Evolutionary conservation across 2,329 filamentous ascomycete species (phyloP), one percentile per base, ranked within the genome.

Genomic region (Colletotrichum cordylinicola): DNA sequence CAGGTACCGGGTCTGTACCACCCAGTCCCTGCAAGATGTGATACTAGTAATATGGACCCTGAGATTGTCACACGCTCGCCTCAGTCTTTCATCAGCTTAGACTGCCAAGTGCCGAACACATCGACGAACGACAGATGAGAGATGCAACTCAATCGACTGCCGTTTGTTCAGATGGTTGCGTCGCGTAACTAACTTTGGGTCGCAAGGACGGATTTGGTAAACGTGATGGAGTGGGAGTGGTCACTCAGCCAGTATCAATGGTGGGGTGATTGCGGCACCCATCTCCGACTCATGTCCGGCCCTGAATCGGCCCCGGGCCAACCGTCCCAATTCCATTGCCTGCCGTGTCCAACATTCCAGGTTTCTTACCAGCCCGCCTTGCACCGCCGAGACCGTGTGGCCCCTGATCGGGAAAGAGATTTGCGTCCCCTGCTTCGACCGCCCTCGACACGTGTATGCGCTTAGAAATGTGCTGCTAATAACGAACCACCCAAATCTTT

Each of bases 321-420:
- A 16, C 48, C 48, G 74, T 73, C 12, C 64, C n/a, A 16, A 48
- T 39, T 73, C 70, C 12, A 37, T 66, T 74, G 74, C 65, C 70
- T 74, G 74, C 70, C 65, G 65, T 33, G 29, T 24, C 58, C 48
- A 65, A 27, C 8, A 21, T 69, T 65, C 43, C 70, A 74, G 37
- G 70, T 76, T 76, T 76, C 69, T 60, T 61, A 13, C 58, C 33
- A 58, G 64, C 37, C 64, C 24, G 48, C 65, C 70, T 58, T 69
- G 64, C 56, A 69, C 74, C 64, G 70, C 64, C 62, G 64, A 75
- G 70, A 69, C 64, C 21, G 33, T 48, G 15, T n/a, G 35, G 35
- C 24, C 70, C 39, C 70, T 52, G 58, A 60, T 65, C n/a, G 15
- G 64, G 70, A 60, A 76, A 76, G 64, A 65, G 74, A 76, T 69